Evolutionary conservation across 331 rosid genomes (phyloP), one percentile per base, ranked within the genome.

Genomic region (Rosa hybrid): DNA sequence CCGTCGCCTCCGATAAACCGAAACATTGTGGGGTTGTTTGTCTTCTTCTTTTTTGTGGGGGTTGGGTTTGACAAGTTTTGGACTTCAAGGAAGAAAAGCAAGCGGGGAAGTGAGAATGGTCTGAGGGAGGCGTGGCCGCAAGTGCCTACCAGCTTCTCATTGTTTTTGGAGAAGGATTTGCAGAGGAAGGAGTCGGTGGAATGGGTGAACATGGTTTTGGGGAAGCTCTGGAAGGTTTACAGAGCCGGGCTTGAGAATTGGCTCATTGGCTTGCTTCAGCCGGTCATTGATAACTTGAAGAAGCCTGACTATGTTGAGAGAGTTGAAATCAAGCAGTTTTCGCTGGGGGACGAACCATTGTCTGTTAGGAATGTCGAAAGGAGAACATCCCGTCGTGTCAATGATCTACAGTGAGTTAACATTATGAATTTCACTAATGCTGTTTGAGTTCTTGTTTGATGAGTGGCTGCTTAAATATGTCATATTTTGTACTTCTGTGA

Each of bases 151-250:
- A 96, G 98, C 89, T 96, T 96, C 60, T 93, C 98, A 0, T 81
- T 90, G 87, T 89, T 96, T 78, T 74, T 96, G 82, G 99, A 96
- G 71, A 89, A 93, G 92, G 99, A 93, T 86, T 90, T 96, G 85
- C 99, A 90, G 90, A 88, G 99, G 77, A 96, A 96, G 77, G 99
- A 96, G 77, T 93, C 98, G 5, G 99, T 93, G 77, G 99, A 96
- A 72, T 96, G 99, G 99, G 99, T 96, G 79, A 96, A 96, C 77
- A 96, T 96, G 99, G 99, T 96, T 77, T 42, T 96, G 75, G 99
- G 93, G 27, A 96, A 96, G 89, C 78, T 96, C 42, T 96, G 99
- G 99, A 96, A 96, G 85, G 99, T 90, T 30, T 96, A 96, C 76
- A 86, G 97, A 85, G 89, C 85, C 72, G 98, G 90, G 56, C 42